phyloP scores from a whole-genome alignment of 2,329 filamentous ascomycete species.

The Penicillium paneum region DNA sequence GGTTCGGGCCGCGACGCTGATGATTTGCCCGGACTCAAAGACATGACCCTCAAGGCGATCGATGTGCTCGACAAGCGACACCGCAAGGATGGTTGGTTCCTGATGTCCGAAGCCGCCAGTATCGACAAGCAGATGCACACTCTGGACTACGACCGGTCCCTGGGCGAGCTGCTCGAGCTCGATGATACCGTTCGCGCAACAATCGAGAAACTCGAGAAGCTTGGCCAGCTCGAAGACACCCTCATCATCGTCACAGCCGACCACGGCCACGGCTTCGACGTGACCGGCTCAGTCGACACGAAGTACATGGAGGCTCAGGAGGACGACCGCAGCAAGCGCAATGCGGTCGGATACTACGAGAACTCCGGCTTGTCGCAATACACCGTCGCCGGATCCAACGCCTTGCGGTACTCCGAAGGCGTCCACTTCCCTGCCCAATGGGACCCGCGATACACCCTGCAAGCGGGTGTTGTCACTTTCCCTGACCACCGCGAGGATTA shows the following conservation, averaged over 20 bases:
- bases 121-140: conserved; percentile 90
- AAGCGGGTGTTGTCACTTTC: conserved; percentile 65
- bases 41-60: conserved; percentile 85
- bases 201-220: conserved; percentile 63
- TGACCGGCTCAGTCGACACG: conserved; percentile 78
- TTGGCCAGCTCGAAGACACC: conserved; percentile 69
- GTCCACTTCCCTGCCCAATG: conserved; percentile 78
- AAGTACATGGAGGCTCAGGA: conserved; percentile 66
- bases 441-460: conserved; percentile 79
- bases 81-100: conserved; percentile 72
- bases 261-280: conserved; percentile 85
- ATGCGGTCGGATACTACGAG: conserved; percentile 70
- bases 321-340: conserved; percentile 68
- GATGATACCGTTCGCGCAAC: conserved; percentile 79
- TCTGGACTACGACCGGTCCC: conserved; percentile 79
- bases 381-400: conserved; percentile 58
- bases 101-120: conserved; percentile 82
- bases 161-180: conserved; percentile 79
- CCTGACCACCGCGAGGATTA: conserved; percentile 77
- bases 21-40: conserved; percentile 78
- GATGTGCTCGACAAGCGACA: conserved; percentile 68
- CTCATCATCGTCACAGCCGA: conserved; percentile 80
- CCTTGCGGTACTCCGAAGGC: conserved; percentile 65
- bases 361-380: conserved; percentile 75
- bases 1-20: conserved; percentile 62